Evolutionary conservation across 2,329 filamentous ascomycete genomes (phyloP).

Genomic region (Clonostachys solani): DNA sequence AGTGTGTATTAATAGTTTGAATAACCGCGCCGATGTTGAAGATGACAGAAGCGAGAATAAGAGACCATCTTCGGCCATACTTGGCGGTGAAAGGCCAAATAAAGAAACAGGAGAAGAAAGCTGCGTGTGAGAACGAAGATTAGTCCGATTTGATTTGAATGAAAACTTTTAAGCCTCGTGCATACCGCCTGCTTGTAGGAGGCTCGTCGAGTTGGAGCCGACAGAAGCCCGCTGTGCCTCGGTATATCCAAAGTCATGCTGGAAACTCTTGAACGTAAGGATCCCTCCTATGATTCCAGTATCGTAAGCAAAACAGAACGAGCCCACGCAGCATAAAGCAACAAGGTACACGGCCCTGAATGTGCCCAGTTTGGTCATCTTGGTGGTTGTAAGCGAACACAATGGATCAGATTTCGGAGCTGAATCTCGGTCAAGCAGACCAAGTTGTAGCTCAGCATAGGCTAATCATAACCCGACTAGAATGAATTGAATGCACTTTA

Average conservation of each 20-base stretch:
- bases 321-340: slow-evolving; percentile 28
- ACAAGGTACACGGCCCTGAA: slow-evolving; percentile 30
- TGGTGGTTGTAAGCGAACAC: too few relatives aligned
- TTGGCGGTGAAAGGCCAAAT: slow-evolving; percentile 35
- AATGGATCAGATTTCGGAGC: too few relatives aligned
- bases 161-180: background rate
- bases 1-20: slow-evolving; percentile 30
- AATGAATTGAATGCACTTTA: too few relatives aligned
- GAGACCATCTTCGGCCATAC: slow-evolving; percentile 31
- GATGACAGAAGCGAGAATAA: slow-evolving; percentile 29
- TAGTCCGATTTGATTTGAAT: too few relatives aligned
- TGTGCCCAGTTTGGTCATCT: slow-evolving; percentile 15
- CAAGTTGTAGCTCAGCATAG: too few relatives aligned
- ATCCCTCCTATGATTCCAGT: slow-evolving; percentile 36
- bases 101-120: slow-evolving; percentile 37
- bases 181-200: slow-evolving; percentile 33
- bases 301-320: slow-evolving; percentile 35
- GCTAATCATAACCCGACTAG: too few relatives aligned
- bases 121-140: slow-evolving; percentile 8
- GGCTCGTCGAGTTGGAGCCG: slow-evolving; percentile 31
- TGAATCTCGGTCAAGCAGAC: too few relatives aligned
- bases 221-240: slow-evolving; percentile 20
- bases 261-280: slow-evolving; percentile 29
- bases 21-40: slow-evolving; percentile 38
- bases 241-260: slow-evolving; percentile 27